A percentile compares a stretch with the other conserved stretches of the same genome.
phyloP scores from a whole-genome alignment of 2,329 filamentous ascomycete species.

The Fusarium dlaminii region DNA sequence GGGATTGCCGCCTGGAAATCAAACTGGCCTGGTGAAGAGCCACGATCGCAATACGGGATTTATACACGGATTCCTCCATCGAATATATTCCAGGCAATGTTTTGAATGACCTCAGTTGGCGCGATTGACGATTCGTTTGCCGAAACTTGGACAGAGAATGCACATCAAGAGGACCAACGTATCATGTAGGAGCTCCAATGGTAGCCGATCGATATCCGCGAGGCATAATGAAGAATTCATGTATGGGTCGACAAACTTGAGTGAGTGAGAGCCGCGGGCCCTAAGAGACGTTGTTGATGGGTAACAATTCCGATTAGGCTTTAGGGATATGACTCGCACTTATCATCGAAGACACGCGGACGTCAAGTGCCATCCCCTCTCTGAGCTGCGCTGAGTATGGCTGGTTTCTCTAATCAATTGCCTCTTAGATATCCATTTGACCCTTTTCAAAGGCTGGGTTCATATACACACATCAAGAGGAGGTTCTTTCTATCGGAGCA shows the following conservation, averaged over 20 bases:
- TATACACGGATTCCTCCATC: neutral
- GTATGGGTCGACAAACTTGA: too few species aligned
- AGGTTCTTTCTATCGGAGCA: too few species aligned
- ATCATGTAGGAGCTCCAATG: conserved; percentile 16
- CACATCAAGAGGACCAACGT: conserved; percentile 44
- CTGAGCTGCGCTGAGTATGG: rapidly evolving
- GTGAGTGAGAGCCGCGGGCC: neutral
- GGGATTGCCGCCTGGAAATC: neutral
- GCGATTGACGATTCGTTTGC: conserved; percentile 42
- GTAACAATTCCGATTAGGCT: rapidly evolving
- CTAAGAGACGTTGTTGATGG: neutral
- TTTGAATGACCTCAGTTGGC: conserved; percentile 1
- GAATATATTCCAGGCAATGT: neutral
- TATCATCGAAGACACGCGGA: rapidly evolving
- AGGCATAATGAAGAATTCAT: too few species aligned
- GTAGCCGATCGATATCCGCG: neutral
- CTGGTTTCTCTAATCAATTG: rapidly evolving
- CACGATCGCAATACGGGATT: neutral
- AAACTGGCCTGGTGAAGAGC: neutral
- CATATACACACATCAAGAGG: neutral
- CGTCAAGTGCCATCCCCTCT: neutral
- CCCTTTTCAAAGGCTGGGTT: rapidly evolving
- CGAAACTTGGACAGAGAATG: conserved; percentile 46
- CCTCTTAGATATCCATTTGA: neutral
- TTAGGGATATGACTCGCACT: too few species aligned